Base-by-base conservation (phyloP, 75 land plant species). In the Selaginella moellendorffii region DNA sequence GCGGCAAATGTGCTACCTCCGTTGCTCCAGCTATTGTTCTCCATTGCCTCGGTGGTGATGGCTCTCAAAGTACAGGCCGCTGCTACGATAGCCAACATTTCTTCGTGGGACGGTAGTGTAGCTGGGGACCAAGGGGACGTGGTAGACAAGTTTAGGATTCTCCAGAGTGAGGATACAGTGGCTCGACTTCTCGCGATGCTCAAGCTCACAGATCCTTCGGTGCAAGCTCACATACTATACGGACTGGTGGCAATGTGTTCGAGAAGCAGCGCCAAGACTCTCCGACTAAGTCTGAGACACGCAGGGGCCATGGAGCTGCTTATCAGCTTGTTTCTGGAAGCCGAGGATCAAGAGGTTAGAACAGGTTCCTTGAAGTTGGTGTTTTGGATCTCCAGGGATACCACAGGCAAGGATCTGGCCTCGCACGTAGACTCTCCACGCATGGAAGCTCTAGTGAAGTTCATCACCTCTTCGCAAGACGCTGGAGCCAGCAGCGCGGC, bases 171-270 rank as follows among this genome's bases (percentile, higher is more conserved):
- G 61, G 72, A 79, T 28, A 66, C 74, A 2, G 73, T 81, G 36
- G 71, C 54, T 24, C 84, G 81, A 30, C 72, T 85, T 68, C 79
- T 85, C 53, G 79, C 84, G 1, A 72, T 85, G 28, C 51, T 85
- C 21, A 81, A 73, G 26, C 64, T 81, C 0, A 72, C 78, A 0
- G 82, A 78, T 25, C 87, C 87, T 18, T 26, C 30, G 0, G 76
- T 84, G 51, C 81, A 79, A 59, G 26, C 29, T 59, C 75, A 79
- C 61, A 74, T 84, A 27, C 63, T 84, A 22, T 68, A 65, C 14
- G 88, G 83, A 9, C 70, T 85, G 19, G 74, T 72, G 29, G 74
- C 64, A 52, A 79, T 81, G 20, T 42, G 68, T 30, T 31, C 63
- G 0, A 75, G 74, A 61, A 19, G 69, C 8, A 63, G 53, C 36